A percentile compares a stretch with the other conserved stretches of the same genome.
Conservation (phyloP, 768 basidiomycete species). For the Leucosporidium yakuticum region DNA sequence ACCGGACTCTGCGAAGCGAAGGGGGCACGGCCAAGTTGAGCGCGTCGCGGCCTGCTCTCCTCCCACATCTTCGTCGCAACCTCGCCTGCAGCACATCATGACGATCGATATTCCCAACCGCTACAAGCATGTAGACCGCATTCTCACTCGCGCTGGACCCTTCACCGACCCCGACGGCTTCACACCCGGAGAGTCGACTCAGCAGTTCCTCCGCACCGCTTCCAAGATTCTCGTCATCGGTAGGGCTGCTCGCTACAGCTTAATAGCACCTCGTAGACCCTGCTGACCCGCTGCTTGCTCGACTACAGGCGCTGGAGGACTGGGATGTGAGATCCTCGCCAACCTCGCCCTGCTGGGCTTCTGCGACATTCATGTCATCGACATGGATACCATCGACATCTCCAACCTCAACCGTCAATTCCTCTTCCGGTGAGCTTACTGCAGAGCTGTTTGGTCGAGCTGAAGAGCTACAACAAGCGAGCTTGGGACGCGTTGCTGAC, state of each 20-base stretch:
- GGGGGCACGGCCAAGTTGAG: too few relatives aligned
- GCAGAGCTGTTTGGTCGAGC: neutral
- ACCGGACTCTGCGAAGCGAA: too few relatives aligned
- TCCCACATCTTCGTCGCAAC: too few relatives aligned
- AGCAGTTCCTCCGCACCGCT: conserved; percentile 62
- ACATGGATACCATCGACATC: conserved; percentile 99
- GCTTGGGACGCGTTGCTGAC: neutral
- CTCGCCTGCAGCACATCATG: too few relatives aligned
- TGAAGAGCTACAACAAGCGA: too few relatives aligned
- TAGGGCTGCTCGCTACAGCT: neutral
- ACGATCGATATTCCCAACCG: neutral
- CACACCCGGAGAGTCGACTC: conserved; percentile 7
- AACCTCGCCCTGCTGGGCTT: conserved; percentile 94
- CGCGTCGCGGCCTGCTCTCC: too few relatives aligned
- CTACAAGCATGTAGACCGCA: conserved; percentile 21
- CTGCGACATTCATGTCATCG: conserved; percentile 97
- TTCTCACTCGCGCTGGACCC: conserved; percentile 28
- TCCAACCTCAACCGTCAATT: conserved; percentile 98
- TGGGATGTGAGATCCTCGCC: conserved; percentile 93
- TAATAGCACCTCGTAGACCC: neutral
- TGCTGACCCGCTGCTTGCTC: neutral
- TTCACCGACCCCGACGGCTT: conserved; percentile 28
- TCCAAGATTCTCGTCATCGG: conserved; percentile 93
- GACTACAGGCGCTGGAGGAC: conserved; percentile 67
- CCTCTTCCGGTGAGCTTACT: conserved; percentile 70